Conservation (phyloP, 306 rosid species). For the Hippophae tibetana region DNA sequence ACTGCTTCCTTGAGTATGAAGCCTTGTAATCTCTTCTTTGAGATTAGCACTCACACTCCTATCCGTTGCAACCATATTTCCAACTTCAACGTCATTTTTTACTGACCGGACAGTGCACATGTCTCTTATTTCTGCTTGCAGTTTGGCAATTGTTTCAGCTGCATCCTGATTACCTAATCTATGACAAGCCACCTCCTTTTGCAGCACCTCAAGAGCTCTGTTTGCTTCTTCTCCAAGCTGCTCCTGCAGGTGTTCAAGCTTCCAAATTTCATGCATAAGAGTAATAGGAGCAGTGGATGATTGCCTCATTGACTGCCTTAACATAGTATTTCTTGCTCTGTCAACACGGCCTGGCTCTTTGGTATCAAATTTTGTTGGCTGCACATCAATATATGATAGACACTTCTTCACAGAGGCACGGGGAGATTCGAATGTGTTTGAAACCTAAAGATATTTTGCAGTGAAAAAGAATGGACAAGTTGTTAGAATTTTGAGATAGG, state of each 20-base stretch:
- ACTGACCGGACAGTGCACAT: constrained; percentile 59
- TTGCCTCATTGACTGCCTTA: constrained; percentile 92
- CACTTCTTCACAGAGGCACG: constrained; percentile 72
- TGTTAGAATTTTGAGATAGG: not conserved
- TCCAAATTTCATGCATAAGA: constrained; percentile 96
- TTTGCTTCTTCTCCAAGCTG: constrained; percentile 99
- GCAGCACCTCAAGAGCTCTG: constrained; percentile 87
- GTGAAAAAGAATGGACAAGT: constrained; percentile 7
- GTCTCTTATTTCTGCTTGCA: constrained; percentile 89
- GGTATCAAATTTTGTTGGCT: constrained; percentile 36
- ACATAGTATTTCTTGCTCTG: constrained; percentile 43
- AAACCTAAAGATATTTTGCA: constrained; percentile 31
- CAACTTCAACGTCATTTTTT: constrained; percentile 68
- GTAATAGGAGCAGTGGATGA: constrained; percentile 94
- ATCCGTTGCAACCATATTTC: constrained; percentile 53
- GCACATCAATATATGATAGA: constrained; percentile 65
- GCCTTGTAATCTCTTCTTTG: constrained; percentile 93
- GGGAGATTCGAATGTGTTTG: constrained; percentile 46
- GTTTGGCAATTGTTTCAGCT: constrained; percentile 95
- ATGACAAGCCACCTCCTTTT: constrained; percentile 98
- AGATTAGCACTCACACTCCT: constrained; percentile 94
- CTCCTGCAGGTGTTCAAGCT: constrained; percentile 97
- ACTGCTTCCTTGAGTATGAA: constrained; percentile 96
- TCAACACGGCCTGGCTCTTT: constrained; percentile 42
- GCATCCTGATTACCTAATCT: constrained; percentile 98